These are phyloP conservation scores for Ophiocordyceps polyrhachis-furcata DNA, from an alignment of 2,329 filamentous ascomycete species.

Conservation along the genomic window DNA sequence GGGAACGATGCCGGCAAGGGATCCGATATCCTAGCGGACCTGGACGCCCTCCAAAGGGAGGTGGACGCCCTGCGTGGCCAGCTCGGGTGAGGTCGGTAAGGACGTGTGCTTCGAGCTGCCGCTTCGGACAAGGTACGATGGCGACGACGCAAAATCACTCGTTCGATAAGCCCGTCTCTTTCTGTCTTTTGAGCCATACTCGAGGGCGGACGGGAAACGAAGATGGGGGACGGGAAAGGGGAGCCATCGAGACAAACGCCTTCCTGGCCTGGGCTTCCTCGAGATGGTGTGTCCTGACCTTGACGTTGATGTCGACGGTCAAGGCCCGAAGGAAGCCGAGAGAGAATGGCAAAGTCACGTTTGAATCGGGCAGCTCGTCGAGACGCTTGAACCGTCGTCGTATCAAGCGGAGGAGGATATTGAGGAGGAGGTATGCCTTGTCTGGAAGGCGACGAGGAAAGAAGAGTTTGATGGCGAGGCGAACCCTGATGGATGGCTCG, in stretches of 20 bases:
- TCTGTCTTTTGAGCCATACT: neutral
- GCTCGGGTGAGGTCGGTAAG: conserved; percentile 3
- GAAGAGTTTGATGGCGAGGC: neutral
- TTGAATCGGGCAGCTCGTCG: neutral
- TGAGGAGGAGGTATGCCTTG: neutral
- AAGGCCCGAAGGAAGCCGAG: neutral
- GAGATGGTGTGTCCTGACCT: neutral
- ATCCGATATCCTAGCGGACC: conserved; percentile 50
- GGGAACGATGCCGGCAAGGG: conserved; percentile 14
- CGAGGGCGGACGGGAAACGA: neutral
- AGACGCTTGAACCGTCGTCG: neutral
- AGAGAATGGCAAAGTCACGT: neutral
- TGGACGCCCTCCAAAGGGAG: conserved; percentile 54
- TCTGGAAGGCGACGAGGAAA: neutral
- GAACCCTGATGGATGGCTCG: neutral
- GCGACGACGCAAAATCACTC: neutral
- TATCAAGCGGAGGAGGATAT: neutral
- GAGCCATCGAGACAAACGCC: neutral
- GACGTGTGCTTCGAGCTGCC: neutral
- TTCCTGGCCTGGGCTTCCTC: neutral
- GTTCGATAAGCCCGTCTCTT: neutral
- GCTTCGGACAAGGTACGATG: neutral
- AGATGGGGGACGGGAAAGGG: neutral
- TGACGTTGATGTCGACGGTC: neutral
- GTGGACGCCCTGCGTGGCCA: conserved; percentile 43